Percentiles rank a stretch among this genome's conserved stretches.
These are phyloP conservation scores for Kwoniella dendrophila DNA, from an alignment of 768 basidiomycete species.

Conservation along the genomic window DNA sequence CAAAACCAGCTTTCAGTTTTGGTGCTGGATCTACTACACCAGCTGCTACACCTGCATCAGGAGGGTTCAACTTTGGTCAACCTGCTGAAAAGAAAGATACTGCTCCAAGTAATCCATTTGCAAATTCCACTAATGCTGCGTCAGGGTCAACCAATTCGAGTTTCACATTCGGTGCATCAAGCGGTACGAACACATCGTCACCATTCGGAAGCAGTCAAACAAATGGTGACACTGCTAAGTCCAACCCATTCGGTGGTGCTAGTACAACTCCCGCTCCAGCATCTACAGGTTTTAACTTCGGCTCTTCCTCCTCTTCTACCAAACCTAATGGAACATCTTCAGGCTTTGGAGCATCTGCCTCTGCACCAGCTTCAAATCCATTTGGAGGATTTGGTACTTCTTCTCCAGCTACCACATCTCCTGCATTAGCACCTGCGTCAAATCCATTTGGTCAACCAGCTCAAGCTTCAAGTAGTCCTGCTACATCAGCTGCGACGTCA, in stretches of 20 bases:
- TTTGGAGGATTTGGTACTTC: constrained; percentile 15
- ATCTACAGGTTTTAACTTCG: constrained; percentile 14
- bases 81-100: constrained; percentile 13
- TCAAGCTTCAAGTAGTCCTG: constrained; percentile 9
- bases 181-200: constrained; percentile 3
- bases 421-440: constrained; percentile 16
- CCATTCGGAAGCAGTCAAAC: neutral
- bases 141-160: neutral
- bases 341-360: constrained; percentile 6
- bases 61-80: constrained; percentile 13
- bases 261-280: constrained; percentile 17
- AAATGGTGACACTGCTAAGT: constrained; percentile 18
- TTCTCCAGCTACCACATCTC: constrained; percentile 2
- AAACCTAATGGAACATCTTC: constrained; percentile 5
- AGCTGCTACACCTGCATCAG: constrained; percentile 8
- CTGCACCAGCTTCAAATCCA: constrained; percentile 18
- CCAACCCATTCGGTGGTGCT: constrained; percentile 14
- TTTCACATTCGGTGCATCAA: constrained; percentile 17
- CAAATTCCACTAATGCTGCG: neutral
- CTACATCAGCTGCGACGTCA: constrained; percentile 2
- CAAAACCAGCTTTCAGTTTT: constrained; percentile 22
- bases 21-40: constrained; percentile 6
- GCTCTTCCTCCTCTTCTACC: constrained; percentile 2
- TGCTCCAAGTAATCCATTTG: constrained; percentile 21
- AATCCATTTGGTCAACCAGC: constrained; percentile 25